Conservation (phyloP, 345 rosid genomes). For the Camelina sativa region DNA sequence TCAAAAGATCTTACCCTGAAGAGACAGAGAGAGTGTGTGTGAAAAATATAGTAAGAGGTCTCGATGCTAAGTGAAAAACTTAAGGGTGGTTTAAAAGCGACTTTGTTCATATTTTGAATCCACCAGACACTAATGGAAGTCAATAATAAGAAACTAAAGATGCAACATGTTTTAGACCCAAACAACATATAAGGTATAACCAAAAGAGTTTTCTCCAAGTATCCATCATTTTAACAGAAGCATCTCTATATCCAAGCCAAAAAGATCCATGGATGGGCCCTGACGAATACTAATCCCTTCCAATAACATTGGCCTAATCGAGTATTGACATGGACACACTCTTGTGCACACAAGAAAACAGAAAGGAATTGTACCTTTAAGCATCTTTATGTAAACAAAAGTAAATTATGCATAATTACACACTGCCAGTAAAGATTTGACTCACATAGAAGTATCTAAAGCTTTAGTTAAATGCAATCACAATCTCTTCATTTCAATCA, state of each 20-base stretch:
- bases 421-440: background rate
- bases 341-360: slow-evolving; percentile 25
- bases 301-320: background rate
- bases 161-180: background rate
- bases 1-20: no score
- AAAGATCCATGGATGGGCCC: background rate
- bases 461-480: background rate
- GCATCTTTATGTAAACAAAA: background rate
- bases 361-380: background rate
- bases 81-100: background rate
- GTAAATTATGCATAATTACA: slow-evolving; percentile 5
- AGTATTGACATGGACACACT: background rate
- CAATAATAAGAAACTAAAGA: background rate
- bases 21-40: background rate
- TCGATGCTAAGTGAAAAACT: background rate
- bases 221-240: background rate
- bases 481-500: background rate
- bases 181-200: background rate
- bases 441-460: background rate
- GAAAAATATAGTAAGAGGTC: slow-evolving; percentile 8
- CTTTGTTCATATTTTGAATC: background rate
- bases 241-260: background rate
- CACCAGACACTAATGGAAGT: background rate
- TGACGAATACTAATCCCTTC: slow-evolving; percentile 4
- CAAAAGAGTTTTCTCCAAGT: background rate